Percentiles rank a stretch among this genome's conserved stretches.
Evolutionary conservation across 2,329 filamentous ascomycete species (phyloP).

Genomic region (Furcasterigmium furcatum): DNA sequence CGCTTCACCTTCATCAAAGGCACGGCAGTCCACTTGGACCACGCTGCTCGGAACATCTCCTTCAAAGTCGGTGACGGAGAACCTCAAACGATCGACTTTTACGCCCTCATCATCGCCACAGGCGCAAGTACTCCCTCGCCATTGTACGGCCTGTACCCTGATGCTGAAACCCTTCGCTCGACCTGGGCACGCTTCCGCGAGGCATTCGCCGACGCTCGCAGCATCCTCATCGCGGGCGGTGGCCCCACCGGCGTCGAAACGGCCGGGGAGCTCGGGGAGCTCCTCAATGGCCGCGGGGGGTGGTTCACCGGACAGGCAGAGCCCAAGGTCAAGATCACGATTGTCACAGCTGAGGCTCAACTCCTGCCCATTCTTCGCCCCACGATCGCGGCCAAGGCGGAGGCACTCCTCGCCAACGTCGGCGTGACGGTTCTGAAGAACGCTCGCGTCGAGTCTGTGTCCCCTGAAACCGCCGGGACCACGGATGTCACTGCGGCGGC

Average conservation of each 20-base stretch:
- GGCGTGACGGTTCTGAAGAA: slow-evolving; percentile 44
- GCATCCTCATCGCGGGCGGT: slow-evolving; percentile 45
- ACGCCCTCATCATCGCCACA: slow-evolving; percentile 46
- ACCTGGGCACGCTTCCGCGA: slow-evolving; percentile 35
- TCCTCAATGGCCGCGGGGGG: slow-evolving; percentile 42
- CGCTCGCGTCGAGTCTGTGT: slow-evolving; percentile 27
- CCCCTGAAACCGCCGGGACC: slow-evolving; percentile 22
- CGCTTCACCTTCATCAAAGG: slow-evolving; percentile 40
- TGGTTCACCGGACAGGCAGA: slow-evolving; percentile 26
- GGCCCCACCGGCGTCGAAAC: slow-evolving; percentile 49
- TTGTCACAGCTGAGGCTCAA: slow-evolving; percentile 32
- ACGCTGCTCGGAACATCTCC: slow-evolving; percentile 25
- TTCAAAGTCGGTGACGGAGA: slow-evolving; percentile 13
- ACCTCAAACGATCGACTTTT: slow-evolving; percentile 17
- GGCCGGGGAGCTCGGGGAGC: slow-evolving; percentile 47
- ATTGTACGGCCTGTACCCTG: slow-evolving; percentile 32
- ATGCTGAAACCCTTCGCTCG: slow-evolving; percentile 24
- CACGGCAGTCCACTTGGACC: slow-evolving; percentile 29
- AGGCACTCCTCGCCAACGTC: slow-evolving; percentile 34
- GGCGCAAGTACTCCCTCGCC: slow-evolving; percentile 42
- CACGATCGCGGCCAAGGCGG: slow-evolving; percentile 33
- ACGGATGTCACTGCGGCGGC: slow-evolving; percentile 19
- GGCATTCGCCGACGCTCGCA: slow-evolving; percentile 32
- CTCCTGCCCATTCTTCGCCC: slow-evolving; percentile 37
- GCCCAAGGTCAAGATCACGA: slow-evolving; percentile 38